Conservation (phyloP, 331 rosid genomes). For the Dryas integrifolia region DNA sequence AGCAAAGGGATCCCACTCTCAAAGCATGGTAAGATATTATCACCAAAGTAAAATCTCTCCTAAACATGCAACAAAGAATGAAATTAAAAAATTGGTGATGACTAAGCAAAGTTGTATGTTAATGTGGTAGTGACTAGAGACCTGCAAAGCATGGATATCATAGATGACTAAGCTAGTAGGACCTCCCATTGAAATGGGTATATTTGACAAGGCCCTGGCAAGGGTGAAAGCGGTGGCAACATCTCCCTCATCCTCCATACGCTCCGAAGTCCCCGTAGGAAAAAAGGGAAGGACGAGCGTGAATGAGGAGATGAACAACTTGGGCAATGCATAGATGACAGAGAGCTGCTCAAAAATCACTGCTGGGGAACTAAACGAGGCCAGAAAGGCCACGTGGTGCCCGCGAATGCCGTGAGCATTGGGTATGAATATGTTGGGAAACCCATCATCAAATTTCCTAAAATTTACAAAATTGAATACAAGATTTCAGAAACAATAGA, state of each 20-base stretch:
- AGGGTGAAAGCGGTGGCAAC: conserved; percentile 94
- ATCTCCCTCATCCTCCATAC: conserved; percentile 99
- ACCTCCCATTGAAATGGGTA: conserved; percentile 96
- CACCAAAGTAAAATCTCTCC: conserved; percentile 99
- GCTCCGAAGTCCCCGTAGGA: conserved; percentile 91
- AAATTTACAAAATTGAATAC: conserved; percentile 29
- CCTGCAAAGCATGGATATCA: conserved; percentile 99
- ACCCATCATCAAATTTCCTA: conserved; percentile 96
- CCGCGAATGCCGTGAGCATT: conserved; percentile 95
- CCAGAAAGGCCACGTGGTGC: conserved; percentile 88
- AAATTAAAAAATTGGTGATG: conserved; percentile 9
- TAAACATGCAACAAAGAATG: conserved; percentile 31
- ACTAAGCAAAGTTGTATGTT: not conserved
- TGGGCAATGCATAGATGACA: conserved; percentile 89
- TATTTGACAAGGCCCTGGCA: conserved; percentile 86
- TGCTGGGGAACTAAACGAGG: conserved; percentile 88
- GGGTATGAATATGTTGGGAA: conserved; percentile 95
- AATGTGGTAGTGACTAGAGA: conserved; percentile 19
- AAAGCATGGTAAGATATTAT: conserved; percentile 91
- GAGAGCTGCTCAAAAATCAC: conserved; percentile 97
- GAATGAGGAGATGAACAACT: conserved; percentile 79
- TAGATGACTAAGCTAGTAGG: conserved; percentile 91
- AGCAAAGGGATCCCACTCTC: conserved; percentile 97
- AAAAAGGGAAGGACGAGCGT: conserved; percentile 94
- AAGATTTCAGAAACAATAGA: conserved; percentile 29